Base-by-base conservation (phyloP, 805 yeast genomes). In the Barnettozyma wickerhamii region DNA sequence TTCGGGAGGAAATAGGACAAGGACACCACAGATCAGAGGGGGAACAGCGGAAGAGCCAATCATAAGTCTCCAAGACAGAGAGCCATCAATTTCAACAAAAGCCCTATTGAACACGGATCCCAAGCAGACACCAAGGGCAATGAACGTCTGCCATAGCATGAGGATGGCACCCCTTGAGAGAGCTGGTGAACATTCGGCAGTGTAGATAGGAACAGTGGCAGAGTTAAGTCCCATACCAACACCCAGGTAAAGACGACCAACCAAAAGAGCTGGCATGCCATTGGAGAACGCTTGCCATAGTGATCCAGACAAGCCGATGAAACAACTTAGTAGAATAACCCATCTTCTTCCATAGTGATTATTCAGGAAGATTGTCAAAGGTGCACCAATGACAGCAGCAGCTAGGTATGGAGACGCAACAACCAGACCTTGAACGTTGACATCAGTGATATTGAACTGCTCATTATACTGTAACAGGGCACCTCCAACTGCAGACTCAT, bases 101-200 rank as follows among this genome's bases (percentile, higher is more conserved):
- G 81, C 82, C 44, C 79, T 69, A 19, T 74, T 69, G 15, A 80
- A 68, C 26, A 78, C 75, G 45, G 77, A 77, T 17, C 87, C 87
- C 49, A 81, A 66, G 75, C 77, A 74, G 47, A 81, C 79, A 44
- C 88, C 88, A 38, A 80, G 74, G 2, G 87, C 86, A n/a, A 85
- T 79, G 68, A 79, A 80, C 51, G 78, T 76, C 63, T 81, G 87
- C 84, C 85, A 81, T 62, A 76, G 66, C 81, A 80, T 79, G 36
- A 79, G 78, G 44, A 81, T 64, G 1, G 84, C 75, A 36, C 88
- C 88, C 54, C 87, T 67, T 30, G 75, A 70, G 10, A 62, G 62
- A 12, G 74, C 74, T 2, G 84, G 84, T 9, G 78, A 55, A 51
- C 78, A 72, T 54, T 79, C 86, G 13, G 84, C 82, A 21, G 79